Conservation (phyloP, 345 rosid genomes). For the Syzygium grande region DNA sequence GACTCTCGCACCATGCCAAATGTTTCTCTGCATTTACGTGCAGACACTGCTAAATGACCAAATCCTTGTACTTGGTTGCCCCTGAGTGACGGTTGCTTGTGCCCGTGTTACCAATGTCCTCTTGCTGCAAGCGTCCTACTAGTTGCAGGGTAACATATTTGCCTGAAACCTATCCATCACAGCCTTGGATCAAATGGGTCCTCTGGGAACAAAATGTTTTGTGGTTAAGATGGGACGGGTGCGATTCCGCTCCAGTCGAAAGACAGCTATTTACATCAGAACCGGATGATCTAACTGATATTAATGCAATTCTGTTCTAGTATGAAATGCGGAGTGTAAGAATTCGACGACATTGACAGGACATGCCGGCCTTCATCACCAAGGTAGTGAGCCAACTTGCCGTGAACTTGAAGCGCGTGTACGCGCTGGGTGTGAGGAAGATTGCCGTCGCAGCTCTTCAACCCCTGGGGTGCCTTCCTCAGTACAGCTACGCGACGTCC, state of each 20-base stretch:
- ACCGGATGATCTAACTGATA: neutral
- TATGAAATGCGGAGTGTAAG: neutral
- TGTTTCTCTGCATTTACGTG: neutral
- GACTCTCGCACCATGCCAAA: neutral
- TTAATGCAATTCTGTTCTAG: neutral
- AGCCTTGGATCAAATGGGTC: neutral
- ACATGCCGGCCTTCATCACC: slow-evolving; percentile 23
- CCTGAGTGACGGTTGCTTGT: neutral
- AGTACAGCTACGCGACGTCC: slow-evolving; percentile 14
- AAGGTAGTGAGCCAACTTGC: slow-evolving; percentile 44
- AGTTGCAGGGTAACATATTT: neutral
- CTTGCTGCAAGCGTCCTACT: neutral
- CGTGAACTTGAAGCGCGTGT: slow-evolving; percentile 38
- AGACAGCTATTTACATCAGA: neutral
- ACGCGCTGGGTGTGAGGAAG: slow-evolving; percentile 49
- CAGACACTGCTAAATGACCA: neutral
- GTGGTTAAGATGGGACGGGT: neutral
- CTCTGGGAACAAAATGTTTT: neutral
- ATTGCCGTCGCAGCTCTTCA: slow-evolving; percentile 35
- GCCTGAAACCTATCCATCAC: neutral
- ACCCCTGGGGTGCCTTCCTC: slow-evolving; percentile 83
- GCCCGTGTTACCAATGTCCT: neutral
- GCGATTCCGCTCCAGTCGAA: neutral
- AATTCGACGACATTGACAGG: slow-evolving; percentile 21
- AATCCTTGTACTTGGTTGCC: neutral